A percentile compares a stretch with the other conserved stretches of the same genome.
These are phyloP conservation scores for Lactarius quietus DNA, from an alignment of 768 basidiomycete genomes.

Conservation along the genomic window DNA sequence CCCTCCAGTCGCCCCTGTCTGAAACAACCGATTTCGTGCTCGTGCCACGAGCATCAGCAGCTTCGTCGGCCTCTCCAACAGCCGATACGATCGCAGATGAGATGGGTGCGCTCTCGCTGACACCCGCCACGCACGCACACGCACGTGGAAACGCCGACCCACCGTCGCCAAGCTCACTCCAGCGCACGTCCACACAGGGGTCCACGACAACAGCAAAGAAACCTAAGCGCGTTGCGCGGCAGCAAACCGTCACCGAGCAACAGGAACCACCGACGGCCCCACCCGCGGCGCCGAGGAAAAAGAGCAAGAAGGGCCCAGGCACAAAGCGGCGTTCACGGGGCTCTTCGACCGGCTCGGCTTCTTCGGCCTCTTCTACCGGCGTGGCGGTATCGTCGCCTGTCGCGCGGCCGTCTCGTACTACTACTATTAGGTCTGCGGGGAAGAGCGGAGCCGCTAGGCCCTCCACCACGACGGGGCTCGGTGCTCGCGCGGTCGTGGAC, in stretches of 20 bases:
- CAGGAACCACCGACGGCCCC: background rate
- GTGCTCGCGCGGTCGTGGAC: constrained; percentile 46
- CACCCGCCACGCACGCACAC: too few species aligned
- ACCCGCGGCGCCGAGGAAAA: constrained; percentile 1
- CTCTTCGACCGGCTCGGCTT: background rate
- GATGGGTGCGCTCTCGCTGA: constrained; percentile 11
- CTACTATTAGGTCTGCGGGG: background rate
- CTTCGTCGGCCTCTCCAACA: background rate
- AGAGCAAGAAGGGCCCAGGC: background rate
- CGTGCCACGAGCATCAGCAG: constrained; percentile 43
- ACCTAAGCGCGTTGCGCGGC: background rate
- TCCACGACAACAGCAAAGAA: background rate
- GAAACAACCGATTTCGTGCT: constrained; percentile 32
- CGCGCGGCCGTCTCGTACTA: background rate
- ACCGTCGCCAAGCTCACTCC: background rate
- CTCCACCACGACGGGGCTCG: constrained; percentile 29
- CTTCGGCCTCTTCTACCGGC: background rate
- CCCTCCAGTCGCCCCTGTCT: constrained; percentile 26
- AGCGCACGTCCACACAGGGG: background rate
- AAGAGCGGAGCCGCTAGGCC: background rate
- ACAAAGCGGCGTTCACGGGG: background rate
- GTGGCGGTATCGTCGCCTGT: background rate
- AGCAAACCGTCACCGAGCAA: background rate
- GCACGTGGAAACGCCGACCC: background rate
- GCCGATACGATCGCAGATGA: background rate